Evolutionary conservation across 768 basidiomycete species (phyloP).

Genomic region (button mushroom (Agaricus bisporus)): DNA sequence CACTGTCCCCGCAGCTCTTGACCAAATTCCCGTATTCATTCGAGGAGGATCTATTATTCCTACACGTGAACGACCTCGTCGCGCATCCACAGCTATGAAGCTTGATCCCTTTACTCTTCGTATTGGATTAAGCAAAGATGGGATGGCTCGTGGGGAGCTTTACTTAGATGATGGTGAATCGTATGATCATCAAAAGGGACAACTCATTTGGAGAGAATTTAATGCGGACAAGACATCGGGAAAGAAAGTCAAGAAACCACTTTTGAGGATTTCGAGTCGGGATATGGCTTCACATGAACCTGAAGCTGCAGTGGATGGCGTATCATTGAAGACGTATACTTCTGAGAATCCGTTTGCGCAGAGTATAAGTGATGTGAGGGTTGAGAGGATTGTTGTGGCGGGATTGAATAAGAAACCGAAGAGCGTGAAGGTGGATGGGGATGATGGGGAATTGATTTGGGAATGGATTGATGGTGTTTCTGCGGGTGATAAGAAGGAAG

Average conservation of each 20-base stretch:
- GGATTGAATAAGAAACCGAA: constrained; percentile 63
- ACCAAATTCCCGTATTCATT: constrained; percentile 78
- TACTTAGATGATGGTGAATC: constrained; percentile 94
- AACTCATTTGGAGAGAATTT: constrained; percentile 82
- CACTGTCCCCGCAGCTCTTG: constrained; percentile 73
- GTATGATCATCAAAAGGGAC: constrained; percentile 67
- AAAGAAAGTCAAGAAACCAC: constrained; percentile 28
- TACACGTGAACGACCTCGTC: constrained; percentile 81
- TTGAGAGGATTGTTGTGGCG: constrained; percentile 78
- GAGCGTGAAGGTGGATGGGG: constrained; percentile 45
- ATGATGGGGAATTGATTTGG: constrained; percentile 54
- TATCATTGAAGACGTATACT: constrained; percentile 41
- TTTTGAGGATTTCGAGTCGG: constrained; percentile 43
- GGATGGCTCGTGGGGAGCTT: constrained; percentile 70
- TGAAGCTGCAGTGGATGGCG: constrained; percentile 44
- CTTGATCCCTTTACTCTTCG: constrained; percentile 90
- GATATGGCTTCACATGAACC: constrained; percentile 46
- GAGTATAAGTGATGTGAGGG: constrained; percentile 59
- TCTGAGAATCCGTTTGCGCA: constrained; percentile 63
- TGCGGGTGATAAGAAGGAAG: constrained; percentile 53
- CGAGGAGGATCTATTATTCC: constrained; percentile 89
- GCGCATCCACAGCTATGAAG: constrained; percentile 84
- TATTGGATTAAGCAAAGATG: constrained; percentile 62
- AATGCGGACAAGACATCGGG: constrained; percentile 39
- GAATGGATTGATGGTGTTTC: constrained; percentile 56